A percentile compares a stretch with the other conserved stretches of the same genome.
Conservation (phyloP, 768 basidiomycete genomes). For the Austroboletus eburneus region DNA sequence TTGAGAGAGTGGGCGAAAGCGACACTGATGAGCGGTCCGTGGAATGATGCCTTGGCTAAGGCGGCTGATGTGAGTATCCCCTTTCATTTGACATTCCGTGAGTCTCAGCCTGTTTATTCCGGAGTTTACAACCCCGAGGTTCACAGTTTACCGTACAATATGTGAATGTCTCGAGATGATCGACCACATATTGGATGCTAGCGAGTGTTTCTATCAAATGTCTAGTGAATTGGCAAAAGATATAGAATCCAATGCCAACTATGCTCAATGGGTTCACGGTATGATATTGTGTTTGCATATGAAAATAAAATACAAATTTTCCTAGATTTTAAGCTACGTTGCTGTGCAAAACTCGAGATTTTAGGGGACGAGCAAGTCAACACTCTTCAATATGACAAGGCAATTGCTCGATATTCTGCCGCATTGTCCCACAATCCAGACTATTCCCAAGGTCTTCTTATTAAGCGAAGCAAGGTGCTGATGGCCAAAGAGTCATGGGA, state of each 20-base stretch:
- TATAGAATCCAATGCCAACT: not conserved
- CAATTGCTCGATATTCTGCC: not conserved
- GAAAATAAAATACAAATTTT: too few relatives aligned
- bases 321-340: not conserved
- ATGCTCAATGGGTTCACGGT: not conserved
- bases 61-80: not conserved
- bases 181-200: not conserved
- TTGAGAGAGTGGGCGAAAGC: not conserved
- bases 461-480: not conserved
- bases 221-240: not conserved
- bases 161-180: conserved; percentile 2
- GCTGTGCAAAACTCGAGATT: not conserved
- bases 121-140: not conserved
- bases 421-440: not conserved
- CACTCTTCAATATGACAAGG: not conserved
- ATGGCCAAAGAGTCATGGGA: not conserved
- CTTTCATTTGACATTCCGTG: not conserved
- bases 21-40: not conserved
- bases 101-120: not conserved
- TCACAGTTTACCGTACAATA: not conserved
- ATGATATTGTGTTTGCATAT: not conserved
- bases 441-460: not conserved
- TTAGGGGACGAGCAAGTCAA: not conserved
- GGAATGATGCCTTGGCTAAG: not conserved
- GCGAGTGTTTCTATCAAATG: conserved; percentile 5